Evolutionary conservation across 2,329 filamentous ascomycete genomes (phyloP).

Genomic region (Sphaerulina populicola): DNA sequence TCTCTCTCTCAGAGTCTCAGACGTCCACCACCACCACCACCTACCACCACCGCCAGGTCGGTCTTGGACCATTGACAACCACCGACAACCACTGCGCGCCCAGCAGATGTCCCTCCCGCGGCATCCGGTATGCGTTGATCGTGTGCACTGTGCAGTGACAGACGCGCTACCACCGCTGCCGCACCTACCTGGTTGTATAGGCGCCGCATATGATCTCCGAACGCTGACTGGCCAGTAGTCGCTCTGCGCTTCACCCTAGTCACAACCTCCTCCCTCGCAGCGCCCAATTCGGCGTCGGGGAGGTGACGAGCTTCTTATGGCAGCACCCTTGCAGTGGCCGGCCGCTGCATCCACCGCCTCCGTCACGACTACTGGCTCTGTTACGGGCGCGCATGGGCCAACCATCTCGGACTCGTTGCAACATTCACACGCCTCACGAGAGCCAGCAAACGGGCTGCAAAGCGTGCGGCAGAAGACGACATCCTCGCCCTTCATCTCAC

Average conservation of each 20-base stretch:
- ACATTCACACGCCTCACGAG: not conserved
- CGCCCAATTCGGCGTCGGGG: not conserved
- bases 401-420: constrained; percentile 2
- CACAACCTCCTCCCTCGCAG: constrained; percentile 7
- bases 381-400: not conserved
- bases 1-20: too few relatives aligned
- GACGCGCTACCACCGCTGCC: not conserved
- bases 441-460: not conserved
- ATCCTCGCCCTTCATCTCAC: not conserved
- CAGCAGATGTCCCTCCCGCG: not conserved
- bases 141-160: not conserved
- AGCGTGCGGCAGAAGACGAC: not conserved
- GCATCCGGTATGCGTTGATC: not conserved
- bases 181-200: not conserved
- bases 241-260: constrained; percentile 1
- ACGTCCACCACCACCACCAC: not conserved
- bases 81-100: not conserved
- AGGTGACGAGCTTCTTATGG: constrained; percentile 1
- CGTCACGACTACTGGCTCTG: not conserved
- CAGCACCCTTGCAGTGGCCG: constrained; percentile 3
- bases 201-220: constrained; percentile 3
- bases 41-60: too few relatives aligned
- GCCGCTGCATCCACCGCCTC: not conserved
- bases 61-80: not conserved
- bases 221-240: constrained; percentile 2